Evolutionary conservation across 306 rosid genomes (phyloP).

Genomic region (Dalbergia oliveri): DNA sequence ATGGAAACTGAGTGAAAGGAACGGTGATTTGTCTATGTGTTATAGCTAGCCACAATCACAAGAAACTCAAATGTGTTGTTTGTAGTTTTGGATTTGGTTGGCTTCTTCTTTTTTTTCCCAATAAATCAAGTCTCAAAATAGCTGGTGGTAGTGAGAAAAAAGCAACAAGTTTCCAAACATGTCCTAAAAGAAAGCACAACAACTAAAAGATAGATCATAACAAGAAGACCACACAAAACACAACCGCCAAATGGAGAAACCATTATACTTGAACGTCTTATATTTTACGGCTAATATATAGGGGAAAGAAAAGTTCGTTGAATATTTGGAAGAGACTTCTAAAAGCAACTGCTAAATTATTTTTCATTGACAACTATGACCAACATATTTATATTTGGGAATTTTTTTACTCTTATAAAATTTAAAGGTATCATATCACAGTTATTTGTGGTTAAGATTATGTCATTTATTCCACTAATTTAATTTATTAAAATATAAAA

Average conservation of each 20-base stretch:
- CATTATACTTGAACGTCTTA: too few species aligned
- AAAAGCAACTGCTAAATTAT: constrained; percentile 31
- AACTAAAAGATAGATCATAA: too few species aligned
- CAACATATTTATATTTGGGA: neutral
- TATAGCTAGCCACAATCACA: constrained; percentile 9
- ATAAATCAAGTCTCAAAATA: too few species aligned
- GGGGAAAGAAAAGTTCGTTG: neutral
- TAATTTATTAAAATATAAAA: too few species aligned
- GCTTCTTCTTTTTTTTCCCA: neutral
- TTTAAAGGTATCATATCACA: neutral
- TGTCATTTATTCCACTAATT: too few species aligned
- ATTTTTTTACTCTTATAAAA: neutral
- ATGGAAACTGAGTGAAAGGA: neutral
- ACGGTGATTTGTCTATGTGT: constrained; percentile 12
- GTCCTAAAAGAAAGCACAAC: too few species aligned
- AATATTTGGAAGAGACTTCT: constrained; percentile 15
- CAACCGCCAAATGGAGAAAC: neutral
- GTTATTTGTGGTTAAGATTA: too few species aligned
- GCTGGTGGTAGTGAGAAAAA: too few species aligned
- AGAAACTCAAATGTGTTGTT: constrained; percentile 6
- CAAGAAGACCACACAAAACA: too few species aligned
- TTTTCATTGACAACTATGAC: neutral
- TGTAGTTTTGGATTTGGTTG: constrained; percentile 27
- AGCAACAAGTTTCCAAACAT: too few species aligned
- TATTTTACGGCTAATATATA: neutral